A percentile compares a stretch with the other conserved stretches of the same genome.
phyloP scores from a whole-genome alignment of 2,329 filamentous ascomycete species.

The Apiospora saccharicola region DNA sequence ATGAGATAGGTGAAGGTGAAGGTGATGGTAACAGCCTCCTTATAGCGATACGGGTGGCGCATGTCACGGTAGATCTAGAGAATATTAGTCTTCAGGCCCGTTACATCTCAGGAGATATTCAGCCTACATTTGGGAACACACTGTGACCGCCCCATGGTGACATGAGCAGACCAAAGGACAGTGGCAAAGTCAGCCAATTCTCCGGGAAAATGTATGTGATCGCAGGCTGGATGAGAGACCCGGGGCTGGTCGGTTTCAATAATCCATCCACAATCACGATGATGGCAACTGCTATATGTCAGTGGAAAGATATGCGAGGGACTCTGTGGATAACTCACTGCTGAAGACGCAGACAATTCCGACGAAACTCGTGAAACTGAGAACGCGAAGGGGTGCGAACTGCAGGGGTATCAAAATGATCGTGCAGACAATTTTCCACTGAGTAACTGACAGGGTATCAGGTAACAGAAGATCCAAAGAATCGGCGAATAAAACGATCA shows the following conservation, averaged over 20 bases:
- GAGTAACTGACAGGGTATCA: slow-evolving; percentile 65
- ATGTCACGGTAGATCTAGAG: slow-evolving; percentile 67
- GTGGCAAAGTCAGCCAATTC: slow-evolving; percentile 86
- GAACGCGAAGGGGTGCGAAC: slow-evolving; percentile 80
- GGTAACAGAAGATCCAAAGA: slow-evolving; percentile 83
- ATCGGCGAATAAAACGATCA: slow-evolving; percentile 93
- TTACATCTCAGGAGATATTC: background rate
- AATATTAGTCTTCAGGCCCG: slow-evolving; percentile 24
- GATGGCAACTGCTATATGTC: slow-evolving; percentile 69
- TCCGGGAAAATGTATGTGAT: slow-evolving; percentile 81
- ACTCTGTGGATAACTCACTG: slow-evolving; percentile 66
- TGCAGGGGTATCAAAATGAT: slow-evolving; percentile 81
- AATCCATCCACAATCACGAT: slow-evolving; percentile 88
- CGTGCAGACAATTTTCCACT: slow-evolving; percentile 89
- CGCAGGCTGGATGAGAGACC: slow-evolving; percentile 83
- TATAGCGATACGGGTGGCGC: slow-evolving; percentile 82
- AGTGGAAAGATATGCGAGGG: background rate
- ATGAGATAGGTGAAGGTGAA: slow-evolving; percentile 87
- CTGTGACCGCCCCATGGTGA: slow-evolving; percentile 71
- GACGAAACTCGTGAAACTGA: slow-evolving; percentile 91
- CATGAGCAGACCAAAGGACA: slow-evolving; percentile 91
- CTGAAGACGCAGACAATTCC: slow-evolving; percentile 91
- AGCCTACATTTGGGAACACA: slow-evolving; percentile 77
- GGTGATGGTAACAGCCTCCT: slow-evolving; percentile 73
- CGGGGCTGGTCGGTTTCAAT: slow-evolving; percentile 78